phyloP scores from a whole-genome alignment of 2,329 filamentous ascomycete species.

The Xylaria sp. region DNA sequence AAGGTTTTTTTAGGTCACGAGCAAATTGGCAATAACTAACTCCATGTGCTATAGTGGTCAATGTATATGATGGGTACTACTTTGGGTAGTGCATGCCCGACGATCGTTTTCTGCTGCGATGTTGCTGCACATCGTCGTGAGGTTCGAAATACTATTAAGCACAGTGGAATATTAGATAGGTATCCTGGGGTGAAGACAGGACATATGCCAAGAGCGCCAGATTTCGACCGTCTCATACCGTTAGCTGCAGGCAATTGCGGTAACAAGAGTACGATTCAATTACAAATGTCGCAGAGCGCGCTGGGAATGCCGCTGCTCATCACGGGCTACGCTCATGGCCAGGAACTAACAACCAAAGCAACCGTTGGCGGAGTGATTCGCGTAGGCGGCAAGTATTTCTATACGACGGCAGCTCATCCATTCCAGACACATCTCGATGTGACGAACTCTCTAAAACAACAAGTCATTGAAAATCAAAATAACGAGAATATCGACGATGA shows the following conservation, averaged over 20 bases:
- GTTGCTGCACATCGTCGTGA: slow-evolving; percentile 8
- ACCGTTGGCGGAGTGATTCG: slow-evolving; percentile 13
- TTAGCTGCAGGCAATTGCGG: neutral
- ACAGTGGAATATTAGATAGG: slow-evolving; percentile 1
- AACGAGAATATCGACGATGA: neutral
- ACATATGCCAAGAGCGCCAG: slow-evolving; percentile 14
- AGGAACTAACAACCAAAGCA: slow-evolving; percentile 3
- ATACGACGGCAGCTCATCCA: slow-evolving; percentile 8
- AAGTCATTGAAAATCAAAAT: neutral
- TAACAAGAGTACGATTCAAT: neutral
- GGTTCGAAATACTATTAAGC: slow-evolving; percentile 3
- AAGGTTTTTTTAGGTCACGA: neutral
- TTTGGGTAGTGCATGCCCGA: neutral
- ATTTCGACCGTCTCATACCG: slow-evolving; percentile 6
- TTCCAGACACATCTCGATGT: neutral
- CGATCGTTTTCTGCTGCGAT: slow-evolving; percentile 8
- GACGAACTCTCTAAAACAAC: neutral
- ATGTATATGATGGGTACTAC: slow-evolving; percentile 10
- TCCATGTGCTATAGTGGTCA: neutral
- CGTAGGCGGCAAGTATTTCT: slow-evolving; percentile 7
- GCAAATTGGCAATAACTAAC: neutral
- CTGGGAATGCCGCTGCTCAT: slow-evolving; percentile 1
- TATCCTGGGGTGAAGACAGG: slow-evolving; percentile 13
- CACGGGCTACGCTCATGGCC: neutral
- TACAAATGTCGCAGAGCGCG: neutral